Evolutionary conservation across 805 yeast genomes (phyloP), one percentile per base, ranked within the genome.

Genomic region (Brettanomyces bruxellensis): DNA sequence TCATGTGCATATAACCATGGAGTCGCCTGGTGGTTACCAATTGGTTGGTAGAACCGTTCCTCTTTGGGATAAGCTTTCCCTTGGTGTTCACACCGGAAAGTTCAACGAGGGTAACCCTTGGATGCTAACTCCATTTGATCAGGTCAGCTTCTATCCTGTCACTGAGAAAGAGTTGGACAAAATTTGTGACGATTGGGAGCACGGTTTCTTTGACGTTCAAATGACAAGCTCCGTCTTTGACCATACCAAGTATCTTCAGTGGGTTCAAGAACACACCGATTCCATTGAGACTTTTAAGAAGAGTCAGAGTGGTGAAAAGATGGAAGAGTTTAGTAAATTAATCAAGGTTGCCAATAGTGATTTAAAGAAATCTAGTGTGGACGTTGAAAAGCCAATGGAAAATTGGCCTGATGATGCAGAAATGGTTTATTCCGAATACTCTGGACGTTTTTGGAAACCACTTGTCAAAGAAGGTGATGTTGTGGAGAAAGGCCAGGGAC

Each of bases 1-100:
- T 89, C 75, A 90, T 91, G 98, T 91, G 98, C 71, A 90, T 91
- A 56, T 91, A 91, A 88, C 98, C 32, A 90, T 91, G 91, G 95
- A 88, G 55, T 88, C 96, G 25, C 99, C 99, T 42, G 99, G 99
- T 68, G 99, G 99, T 32, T 91, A 91, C 68, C 98, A 91, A 69
- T 75, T 91, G 56, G 91, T 89, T 51, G 99, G 98, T 47, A 79
- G 98, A 61, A 91, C 99, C 9, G 81, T 93, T 54, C 98, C 98
- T 46, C 90, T 91, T 56, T 91, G 99, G 99, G 99, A 91, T 64
- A 90, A 88, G 69, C 75, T 91, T 57, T 75, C 86, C 32, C 71
- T 93, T 52, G 93, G 89, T 38, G 66, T 70, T 24, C 89, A 83
- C 55, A 66, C 76, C 24, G 63, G 71, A 25, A 72, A 72, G 6